Base-by-base conservation (phyloP, 495 filamentous ascomycete species). In the Neurospora sp. region DNA sequence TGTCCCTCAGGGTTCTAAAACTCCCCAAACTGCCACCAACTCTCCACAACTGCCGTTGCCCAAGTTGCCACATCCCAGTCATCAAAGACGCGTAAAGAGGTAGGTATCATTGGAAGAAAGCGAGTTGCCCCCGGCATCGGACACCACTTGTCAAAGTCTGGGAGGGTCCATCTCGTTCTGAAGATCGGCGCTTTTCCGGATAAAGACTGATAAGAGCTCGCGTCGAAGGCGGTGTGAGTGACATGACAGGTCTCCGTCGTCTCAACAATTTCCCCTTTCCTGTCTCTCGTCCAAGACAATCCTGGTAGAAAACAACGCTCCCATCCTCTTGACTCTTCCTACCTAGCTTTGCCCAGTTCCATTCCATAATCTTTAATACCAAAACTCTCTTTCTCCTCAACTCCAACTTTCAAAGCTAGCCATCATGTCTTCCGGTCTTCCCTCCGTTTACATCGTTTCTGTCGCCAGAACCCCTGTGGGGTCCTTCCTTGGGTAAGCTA, bases 371-470 rank as follows among this genome's bases (percentile, higher is more conserved):
- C 53, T 35, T 66, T 66, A 66, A 66, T 66, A 8, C 27, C 27
- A 35, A 35, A 31, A 7, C 53, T 8, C 5, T 61, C 46, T 35
- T 14, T 66, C 27, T 61, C 12, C 53, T 35, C 53, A 66, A 66
- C 53, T 35, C 12, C 53, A 66, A 37, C 27, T 18, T 35, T 35
- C 27, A 6, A 66, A 66, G 12, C 12, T 66, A 37, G 53, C 53
- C 53, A 66, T 66, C 14, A 66, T 66, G 53, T 66, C 53, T 35
- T 35, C 79, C 53, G 72, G 74, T 48, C 87, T 92, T 74, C 90
- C 93, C 75, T 86, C 93, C 37, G 96, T 99, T 70, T 99, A 98
- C 84, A 98, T 99, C 81, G 94, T 98, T 76, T 94, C 95, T 61
- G 89, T 91, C 75, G 92, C 90, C 75, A 89, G 96, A 80, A 98